Percentiles rank a stretch among this genome's conserved stretches.
Conservation (phyloP, 805 yeast species). For the Yamadazyma takamatsuzukensis region DNA sequence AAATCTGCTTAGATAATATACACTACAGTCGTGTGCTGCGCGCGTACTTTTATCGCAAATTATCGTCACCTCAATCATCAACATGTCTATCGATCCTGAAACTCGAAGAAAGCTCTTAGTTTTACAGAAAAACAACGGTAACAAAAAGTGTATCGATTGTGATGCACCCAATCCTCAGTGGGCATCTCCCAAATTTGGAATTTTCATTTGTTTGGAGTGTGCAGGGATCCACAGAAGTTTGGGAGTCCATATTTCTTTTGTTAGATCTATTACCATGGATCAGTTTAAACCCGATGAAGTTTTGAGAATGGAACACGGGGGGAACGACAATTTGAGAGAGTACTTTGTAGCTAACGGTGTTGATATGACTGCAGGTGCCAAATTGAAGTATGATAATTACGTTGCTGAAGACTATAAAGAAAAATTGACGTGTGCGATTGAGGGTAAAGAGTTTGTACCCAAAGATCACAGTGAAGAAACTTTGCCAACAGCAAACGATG, state of each 20-base stretch:
- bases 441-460: slow-evolving; percentile 66
- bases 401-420: slow-evolving; percentile 95
- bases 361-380: slow-evolving; percentile 59
- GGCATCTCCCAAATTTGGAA: slow-evolving; percentile 98
- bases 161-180: slow-evolving; percentile 96
- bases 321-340: slow-evolving; percentile 69
- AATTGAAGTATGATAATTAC: slow-evolving; percentile 76
- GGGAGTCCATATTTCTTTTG: slow-evolving; percentile 96
- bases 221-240: slow-evolving; percentile 95
- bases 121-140: slow-evolving; percentile 73
- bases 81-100: slow-evolving; percentile 86
- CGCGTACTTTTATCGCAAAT: too few species aligned
- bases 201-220: slow-evolving; percentile 95
- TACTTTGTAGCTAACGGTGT: slow-evolving; percentile 74
- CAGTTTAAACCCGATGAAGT: slow-evolving; percentile 94
- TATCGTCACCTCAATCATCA: background rate
- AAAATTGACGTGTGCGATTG: slow-evolving; percentile 68
- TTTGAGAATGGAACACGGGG: slow-evolving; percentile 89
- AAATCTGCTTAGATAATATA: too few species aligned
- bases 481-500: slow-evolving; percentile 26
- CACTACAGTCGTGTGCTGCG: too few species aligned
- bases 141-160: slow-evolving; percentile 88
- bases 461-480: slow-evolving; percentile 53
- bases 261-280: slow-evolving; percentile 96
- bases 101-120: slow-evolving; percentile 73